Evolutionary conservation across 1,284 basidiomycete species (phyloP).

Genomic region (Ganoderma sinense): DNA sequence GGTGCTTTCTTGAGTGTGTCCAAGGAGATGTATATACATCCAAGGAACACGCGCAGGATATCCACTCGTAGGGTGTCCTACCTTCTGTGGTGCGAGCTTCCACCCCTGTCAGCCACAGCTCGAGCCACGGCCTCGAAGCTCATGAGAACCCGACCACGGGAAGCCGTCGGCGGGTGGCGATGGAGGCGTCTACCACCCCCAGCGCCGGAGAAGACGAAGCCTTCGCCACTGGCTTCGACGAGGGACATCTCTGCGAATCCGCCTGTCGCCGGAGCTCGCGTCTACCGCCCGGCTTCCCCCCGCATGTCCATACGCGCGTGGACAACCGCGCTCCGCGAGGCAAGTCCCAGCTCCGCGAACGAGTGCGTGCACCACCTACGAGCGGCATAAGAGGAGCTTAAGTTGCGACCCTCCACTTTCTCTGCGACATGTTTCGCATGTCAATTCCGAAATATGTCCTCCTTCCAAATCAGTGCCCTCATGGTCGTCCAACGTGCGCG

Average conservation of each 20-base stretch:
- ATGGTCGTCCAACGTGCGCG: not conserved
- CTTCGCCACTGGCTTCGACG: not conserved
- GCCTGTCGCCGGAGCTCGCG: not conserved
- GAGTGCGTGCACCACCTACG: not conserved
- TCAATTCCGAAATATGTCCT: not conserved
- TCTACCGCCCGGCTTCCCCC: not conserved
- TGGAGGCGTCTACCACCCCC: not conserved
- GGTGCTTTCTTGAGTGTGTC: not conserved
- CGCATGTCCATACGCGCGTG: not conserved
- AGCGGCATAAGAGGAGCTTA: not conserved
- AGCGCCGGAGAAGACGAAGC: not conserved
- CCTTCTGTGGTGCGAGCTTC: not conserved
- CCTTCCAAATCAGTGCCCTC: not conserved
- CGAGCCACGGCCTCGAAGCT: conserved; percentile 1
- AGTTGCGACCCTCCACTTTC: not conserved
- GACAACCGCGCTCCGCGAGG: not conserved
- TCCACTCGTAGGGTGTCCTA: not conserved
- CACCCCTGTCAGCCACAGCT: not conserved
- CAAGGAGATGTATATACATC: not conserved
- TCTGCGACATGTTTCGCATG: not conserved
- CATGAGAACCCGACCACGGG: not conserved
- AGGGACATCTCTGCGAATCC: not conserved
- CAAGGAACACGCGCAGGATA: not conserved
- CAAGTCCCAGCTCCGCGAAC: not conserved
- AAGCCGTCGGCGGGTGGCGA: not conserved